Evolutionary conservation across 202 grass and related monocot species (phyloP).

Genomic region (Brachypodium distachyon): DNA sequence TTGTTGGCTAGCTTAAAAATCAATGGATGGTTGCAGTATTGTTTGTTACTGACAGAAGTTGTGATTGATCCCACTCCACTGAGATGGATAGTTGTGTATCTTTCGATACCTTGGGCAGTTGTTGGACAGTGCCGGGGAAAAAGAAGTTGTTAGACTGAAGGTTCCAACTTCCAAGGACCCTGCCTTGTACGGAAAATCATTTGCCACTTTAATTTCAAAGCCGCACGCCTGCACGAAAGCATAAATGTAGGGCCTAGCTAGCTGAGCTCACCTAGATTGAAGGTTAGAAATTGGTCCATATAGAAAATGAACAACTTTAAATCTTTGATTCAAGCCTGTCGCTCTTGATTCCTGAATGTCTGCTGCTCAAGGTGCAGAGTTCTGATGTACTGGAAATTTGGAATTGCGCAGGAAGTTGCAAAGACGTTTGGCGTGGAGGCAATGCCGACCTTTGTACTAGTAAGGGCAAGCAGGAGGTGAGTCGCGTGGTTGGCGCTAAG

Average conservation of each 20-base stretch:
- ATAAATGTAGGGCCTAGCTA: too few species aligned
- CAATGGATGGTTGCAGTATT: too few species aligned
- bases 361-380: not conserved
- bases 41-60: too few species aligned
- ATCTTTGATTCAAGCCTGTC: not conserved
- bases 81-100: too few species aligned
- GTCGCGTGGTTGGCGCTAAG: too few species aligned
- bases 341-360: not conserved
- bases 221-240: too few species aligned
- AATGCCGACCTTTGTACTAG: conserved; percentile 77
- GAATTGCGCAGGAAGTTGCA: conserved; percentile 54
- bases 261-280: too few species aligned
- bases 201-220: not conserved
- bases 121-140: not conserved
- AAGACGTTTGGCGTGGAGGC: conserved; percentile 65
- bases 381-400: not conserved
- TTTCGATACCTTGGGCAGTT: not conserved
- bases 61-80: too few species aligned
- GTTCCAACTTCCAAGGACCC: not conserved
- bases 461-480: too few species aligned
- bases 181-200: not conserved
- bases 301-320: not conserved
- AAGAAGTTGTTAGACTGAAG: not conserved
- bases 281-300: not conserved
- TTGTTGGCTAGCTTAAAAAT: too few species aligned